A percentile compares a stretch with the other conserved stretches of the same genome.
Evolutionary conservation across 2,329 filamentous ascomycete species (phyloP).

Genomic region (Sporothrix variecibatus): DNA sequence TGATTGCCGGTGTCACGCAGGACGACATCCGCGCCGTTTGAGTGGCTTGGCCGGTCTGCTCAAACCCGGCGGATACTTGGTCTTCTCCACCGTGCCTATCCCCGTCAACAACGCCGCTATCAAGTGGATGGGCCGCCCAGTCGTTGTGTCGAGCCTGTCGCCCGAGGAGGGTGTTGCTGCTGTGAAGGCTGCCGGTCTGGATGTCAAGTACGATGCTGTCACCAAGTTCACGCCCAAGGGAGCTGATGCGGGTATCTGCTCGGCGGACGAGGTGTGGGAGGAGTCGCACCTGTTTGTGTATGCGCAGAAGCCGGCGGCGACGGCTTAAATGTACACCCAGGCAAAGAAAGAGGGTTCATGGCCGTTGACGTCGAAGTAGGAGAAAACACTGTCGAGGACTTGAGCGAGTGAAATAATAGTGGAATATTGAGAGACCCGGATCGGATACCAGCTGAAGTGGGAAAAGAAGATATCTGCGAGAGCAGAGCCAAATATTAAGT

Average conservation of each 20-base stretch:
- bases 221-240: constrained; percentile 32
- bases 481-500: too few species aligned
- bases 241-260: constrained; percentile 35
- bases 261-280: constrained; percentile 35
- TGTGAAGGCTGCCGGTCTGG: constrained; percentile 32
- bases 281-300: constrained; percentile 37
- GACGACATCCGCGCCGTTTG: constrained; percentile 34
- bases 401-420: background rate
- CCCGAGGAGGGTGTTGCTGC: constrained; percentile 31
- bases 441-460: background rate
- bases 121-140: constrained; percentile 35
- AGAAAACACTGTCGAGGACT: background rate
- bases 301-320: constrained; percentile 31
- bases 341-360: background rate
- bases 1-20: constrained; percentile 35
- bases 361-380: background rate
- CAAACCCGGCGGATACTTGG: constrained; percentile 40
- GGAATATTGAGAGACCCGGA: background rate
- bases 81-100: constrained; percentile 43
- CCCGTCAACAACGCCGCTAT: constrained; percentile 32
- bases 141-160: constrained; percentile 34
- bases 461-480: too few species aligned
- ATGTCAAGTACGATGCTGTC: constrained; percentile 28
- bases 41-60: constrained; percentile 37
- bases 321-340: background rate